Evolutionary conservation across 2,329 filamentous ascomycete genomes (phyloP).

Genomic region (Pseudogymnoascus sp.): DNA sequence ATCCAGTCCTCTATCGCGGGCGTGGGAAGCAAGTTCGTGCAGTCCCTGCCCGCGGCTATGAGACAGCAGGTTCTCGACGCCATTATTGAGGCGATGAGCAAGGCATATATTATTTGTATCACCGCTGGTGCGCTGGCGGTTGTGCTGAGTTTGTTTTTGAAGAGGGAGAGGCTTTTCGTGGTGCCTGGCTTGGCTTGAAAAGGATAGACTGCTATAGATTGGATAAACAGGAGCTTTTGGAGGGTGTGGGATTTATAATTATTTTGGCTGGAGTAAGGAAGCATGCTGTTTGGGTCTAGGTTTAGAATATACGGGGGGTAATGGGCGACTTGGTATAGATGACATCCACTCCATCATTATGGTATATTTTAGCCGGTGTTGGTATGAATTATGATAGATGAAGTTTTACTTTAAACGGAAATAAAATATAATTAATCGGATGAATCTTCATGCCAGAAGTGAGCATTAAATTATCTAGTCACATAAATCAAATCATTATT

Average conservation of each 20-base stretch:
- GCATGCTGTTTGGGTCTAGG: background rate
- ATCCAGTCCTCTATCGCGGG: conserved; percentile 28
- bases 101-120: conserved; percentile 30
- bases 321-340: background rate
- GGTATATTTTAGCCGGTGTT: background rate
- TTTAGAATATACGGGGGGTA: background rate
- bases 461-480: background rate
- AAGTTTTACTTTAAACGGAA: background rate
- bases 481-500: background rate
- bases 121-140: conserved; percentile 28
- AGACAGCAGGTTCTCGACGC: conserved; percentile 25
- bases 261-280: background rate
- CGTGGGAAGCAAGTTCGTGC: conserved; percentile 21
- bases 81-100: conserved; percentile 30
- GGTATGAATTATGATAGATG: background rate
- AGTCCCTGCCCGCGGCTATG: conserved; percentile 14
- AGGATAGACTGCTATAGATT: background rate
- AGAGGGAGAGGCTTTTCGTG: conserved; percentile 32
- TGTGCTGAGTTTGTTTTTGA: conserved; percentile 30
- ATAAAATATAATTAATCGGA: background rate
- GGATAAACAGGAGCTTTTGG: background rate
- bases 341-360: background rate
- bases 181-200: background rate
- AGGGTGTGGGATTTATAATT: background rate
- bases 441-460: background rate